Conservation (phyloP, 345 rosid genomes). For the Lumnitzera littorea region DNA sequence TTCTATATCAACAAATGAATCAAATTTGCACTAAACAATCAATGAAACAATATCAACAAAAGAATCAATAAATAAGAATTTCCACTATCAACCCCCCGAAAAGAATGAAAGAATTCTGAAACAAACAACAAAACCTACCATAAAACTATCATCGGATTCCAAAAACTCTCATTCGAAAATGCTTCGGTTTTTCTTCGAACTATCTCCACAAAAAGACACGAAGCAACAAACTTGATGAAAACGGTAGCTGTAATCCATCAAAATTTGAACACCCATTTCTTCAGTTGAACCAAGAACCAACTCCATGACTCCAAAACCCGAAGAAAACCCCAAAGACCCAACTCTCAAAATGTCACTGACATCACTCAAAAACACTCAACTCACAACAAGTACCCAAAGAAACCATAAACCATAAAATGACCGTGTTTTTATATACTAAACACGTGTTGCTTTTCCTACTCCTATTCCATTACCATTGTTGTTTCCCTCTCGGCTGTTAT, state of each 20-base stretch:
- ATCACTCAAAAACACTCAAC: conserved; percentile 2
- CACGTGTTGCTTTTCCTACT: neutral
- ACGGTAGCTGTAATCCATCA: conserved; percentile 27
- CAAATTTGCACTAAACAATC: neutral
- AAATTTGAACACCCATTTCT: conserved; percentile 33
- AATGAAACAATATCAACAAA: neutral
- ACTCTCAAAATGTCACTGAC: neutral
- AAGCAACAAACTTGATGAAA: conserved; percentile 33
- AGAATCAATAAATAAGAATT: conserved; percentile 13
- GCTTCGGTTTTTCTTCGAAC: conserved; percentile 25
- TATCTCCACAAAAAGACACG: conserved; percentile 24
- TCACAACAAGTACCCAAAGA: conserved; percentile 29
- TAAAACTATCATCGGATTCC: conserved; percentile 97
- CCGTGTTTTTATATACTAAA: conserved; percentile 29
- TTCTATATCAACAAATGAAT: conserved; percentile 16
- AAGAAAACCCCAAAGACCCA: conserved; percentile 16
- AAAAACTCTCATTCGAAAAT: conserved; percentile 37
- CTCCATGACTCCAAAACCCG: conserved; percentile 27
- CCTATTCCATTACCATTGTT: neutral
- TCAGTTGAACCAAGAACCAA: conserved; percentile 27
- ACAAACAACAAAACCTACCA: conserved; percentile 40
- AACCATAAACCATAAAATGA: conserved; percentile 29
- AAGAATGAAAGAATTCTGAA: conserved; percentile 80
- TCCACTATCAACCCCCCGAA: conserved; percentile 16
- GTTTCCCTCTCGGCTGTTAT: neutral